Evolutionary conservation across 139 green algal genomes (phyloP).

Genomic region (Picochlorum sp.): DNA sequence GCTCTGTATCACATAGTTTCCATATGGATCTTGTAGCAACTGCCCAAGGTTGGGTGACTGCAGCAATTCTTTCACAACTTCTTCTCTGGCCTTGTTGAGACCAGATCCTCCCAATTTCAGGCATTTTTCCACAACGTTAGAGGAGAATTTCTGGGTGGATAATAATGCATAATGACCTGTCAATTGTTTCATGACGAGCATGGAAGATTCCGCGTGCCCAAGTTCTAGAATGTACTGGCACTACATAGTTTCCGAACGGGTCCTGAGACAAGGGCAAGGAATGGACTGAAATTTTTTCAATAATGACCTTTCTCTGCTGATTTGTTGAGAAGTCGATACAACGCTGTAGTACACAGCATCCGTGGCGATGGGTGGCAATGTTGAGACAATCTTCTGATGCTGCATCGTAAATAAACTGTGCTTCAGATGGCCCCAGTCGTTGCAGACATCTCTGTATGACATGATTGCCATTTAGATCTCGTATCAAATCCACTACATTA

Average conservation of each 20-base stretch:
- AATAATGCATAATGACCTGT: slow-evolving; percentile 75
- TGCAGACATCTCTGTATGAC: slow-evolving; percentile 97
- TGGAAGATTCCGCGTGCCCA: slow-evolving; percentile 56
- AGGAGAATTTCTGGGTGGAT: slow-evolving; percentile 92
- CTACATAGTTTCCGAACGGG: slow-evolving; percentile 96
- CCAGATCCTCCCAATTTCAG: slow-evolving; percentile 77
- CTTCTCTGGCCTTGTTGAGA: slow-evolving; percentile 61
- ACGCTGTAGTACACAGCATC: slow-evolving; percentile 97
- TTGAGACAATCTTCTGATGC: slow-evolving; percentile 75
- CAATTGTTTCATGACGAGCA: slow-evolving; percentile 70
- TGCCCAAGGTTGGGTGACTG: slow-evolving; percentile 55
- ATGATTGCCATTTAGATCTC: slow-evolving; percentile 98
- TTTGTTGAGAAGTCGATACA: slow-evolving; percentile 93
- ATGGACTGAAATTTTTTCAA: slow-evolving; percentile 71
- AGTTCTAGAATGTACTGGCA: slow-evolving; percentile 98
- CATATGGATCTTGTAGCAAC: slow-evolving; percentile 89
- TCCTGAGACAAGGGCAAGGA: slow-evolving; percentile 63
- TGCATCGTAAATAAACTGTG: slow-evolving; percentile 93
- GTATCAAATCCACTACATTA: slow-evolving; percentile 91
- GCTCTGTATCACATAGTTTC: slow-evolving; percentile 88
- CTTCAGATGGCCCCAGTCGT: slow-evolving; percentile 53
- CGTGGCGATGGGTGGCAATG: slow-evolving; percentile 94
- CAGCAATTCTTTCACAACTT: slow-evolving; percentile 80
- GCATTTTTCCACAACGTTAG: slow-evolving; percentile 98
- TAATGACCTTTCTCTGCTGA: slow-evolving; percentile 66